Evolutionary conservation across 495 filamentous ascomycete genomes (phyloP), one percentile per base, ranked within the genome.

Genomic region (Hapsidospora chrysogenum): DNA sequence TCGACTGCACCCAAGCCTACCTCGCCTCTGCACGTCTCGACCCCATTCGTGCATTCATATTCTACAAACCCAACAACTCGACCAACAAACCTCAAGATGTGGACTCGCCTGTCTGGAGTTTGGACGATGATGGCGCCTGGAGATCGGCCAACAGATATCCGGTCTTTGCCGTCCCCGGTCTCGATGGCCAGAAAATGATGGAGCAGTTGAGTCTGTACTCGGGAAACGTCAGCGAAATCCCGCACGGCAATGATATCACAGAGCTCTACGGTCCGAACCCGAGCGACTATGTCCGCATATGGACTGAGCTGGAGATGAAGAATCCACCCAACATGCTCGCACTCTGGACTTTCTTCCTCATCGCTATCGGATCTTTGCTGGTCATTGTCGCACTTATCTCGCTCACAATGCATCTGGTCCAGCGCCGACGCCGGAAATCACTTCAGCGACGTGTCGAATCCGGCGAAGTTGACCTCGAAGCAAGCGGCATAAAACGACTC

Each of bases 311-410:
- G 35, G 42, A 41, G 9, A 42, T 63, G 25, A 46, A 48, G 7
- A 60, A 55, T 16, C 41, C 46, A 4, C 54, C 52, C 15, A 44
- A 52, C 1, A 52, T 80, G 8, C 78, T 78, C 1, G 75, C 68
- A 19, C 62, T 92, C 1, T 96, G 86, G 86, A 67, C 80, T 1
- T 87, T 92, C 43, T 57, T 86, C 28, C 60, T 92, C 17, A 74
- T 85, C 33, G 78, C 92, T 27, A 44, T 85, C n/a, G 84, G 64
- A 5, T 72, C 84, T 0, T 63, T 94, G 9, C 41, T 87, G 0
- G 47, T 65, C 19, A 58, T 89, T 29, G 66, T 83, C 18, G 61
- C 66, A 4, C 35, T 66, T 1, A 80, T 76, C 3, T 81, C 78
- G 0, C 37, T 77, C 10, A 49, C 69, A 19, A 89, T 92, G 75